Percentiles rank a stretch among this genome's conserved stretches.
phyloP scores from a whole-genome alignment of 108 stramenopile genomes.

The Cafeteria roenbergensis region DNA sequence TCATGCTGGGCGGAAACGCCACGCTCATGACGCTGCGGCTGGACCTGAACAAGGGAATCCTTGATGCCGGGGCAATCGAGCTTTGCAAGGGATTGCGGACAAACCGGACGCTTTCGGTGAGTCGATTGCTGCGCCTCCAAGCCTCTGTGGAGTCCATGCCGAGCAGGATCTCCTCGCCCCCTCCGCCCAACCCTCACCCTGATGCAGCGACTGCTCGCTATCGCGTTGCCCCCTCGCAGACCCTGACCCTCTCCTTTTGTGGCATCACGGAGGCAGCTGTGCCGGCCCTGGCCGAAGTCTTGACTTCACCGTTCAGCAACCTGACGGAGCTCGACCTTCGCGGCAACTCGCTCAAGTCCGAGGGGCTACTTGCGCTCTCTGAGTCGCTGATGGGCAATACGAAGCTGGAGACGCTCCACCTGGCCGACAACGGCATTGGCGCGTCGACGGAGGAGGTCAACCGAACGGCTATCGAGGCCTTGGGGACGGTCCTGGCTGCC shows the following conservation, averaged over 20 bases:
- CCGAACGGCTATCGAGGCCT: not conserved
- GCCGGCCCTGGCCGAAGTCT: not conserved
- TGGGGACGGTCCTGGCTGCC: not conserved
- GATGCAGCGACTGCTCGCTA: not conserved
- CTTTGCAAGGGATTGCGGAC: slow-evolving; percentile 21
- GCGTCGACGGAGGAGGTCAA: not conserved
- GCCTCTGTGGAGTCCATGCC: too few relatives aligned
- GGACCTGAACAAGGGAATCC: slow-evolving; percentile 12
- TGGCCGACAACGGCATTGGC: slow-evolving; percentile 21
- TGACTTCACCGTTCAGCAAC: not conserved
- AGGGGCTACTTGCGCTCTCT: slow-evolving; percentile 2
- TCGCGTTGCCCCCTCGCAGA: too few relatives aligned
- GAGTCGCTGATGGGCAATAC: slow-evolving; percentile 1
- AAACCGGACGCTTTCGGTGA: slow-evolving; percentile 6
- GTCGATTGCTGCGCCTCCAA: too few relatives aligned
- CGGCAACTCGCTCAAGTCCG: slow-evolving; percentile 12
- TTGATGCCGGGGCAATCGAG: not conserved
- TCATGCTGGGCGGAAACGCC: slow-evolving; percentile 12
- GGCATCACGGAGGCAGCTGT: not conserved
- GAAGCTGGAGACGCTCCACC: slow-evolving; percentile 6
- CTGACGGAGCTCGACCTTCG: not conserved
- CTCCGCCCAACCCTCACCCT: slow-evolving; percentile 7
- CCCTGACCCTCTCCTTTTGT: not conserved
- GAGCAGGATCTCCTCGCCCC: too few relatives aligned
- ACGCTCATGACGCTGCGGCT: slow-evolving; percentile 10